Conservation (phyloP, 2,329 filamentous ascomycete species). For the Xylaria polymorpha region DNA sequence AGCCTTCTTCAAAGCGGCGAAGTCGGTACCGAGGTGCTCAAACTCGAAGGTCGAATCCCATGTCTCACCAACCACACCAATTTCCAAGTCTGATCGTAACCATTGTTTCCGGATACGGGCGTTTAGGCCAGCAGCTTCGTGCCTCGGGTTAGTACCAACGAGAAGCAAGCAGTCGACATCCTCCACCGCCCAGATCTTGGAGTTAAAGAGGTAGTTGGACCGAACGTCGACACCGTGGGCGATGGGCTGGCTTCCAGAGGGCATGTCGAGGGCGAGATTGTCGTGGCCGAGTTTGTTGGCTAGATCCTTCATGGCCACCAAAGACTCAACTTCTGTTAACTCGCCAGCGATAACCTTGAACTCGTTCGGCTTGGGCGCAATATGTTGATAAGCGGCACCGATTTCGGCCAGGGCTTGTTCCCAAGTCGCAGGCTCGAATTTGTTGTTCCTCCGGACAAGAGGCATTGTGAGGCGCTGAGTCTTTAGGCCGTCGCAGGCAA, state of each 20-base stretch:
- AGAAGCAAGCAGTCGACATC: conserved; percentile 92
- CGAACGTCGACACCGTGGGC: conserved; percentile 94
- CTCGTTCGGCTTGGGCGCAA: conserved; percentile 88
- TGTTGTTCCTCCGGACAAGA: conserved; percentile 85
- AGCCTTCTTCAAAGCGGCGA: conserved; percentile 83
- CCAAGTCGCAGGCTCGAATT: conserved; percentile 94
- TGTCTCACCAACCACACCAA: conserved; percentile 88
- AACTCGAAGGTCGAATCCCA: conserved; percentile 97
- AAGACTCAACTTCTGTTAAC: conserved; percentile 88
- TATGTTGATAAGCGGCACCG: conserved; percentile 78
- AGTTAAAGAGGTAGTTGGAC: conserved; percentile 97
- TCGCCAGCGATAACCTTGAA: conserved; percentile 96
- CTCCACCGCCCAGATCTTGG: conserved; percentile 91
- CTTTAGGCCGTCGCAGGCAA: conserved; percentile 95
- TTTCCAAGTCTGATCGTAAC: conserved; percentile 92
- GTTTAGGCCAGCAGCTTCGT: conserved; percentile 95
- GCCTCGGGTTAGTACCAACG: conserved; percentile 92
- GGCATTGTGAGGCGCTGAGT: conserved; percentile 96
- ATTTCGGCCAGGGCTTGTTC: conserved; percentile 94
- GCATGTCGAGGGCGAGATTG: conserved; percentile 92
- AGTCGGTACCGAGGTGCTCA: conserved; percentile 85
- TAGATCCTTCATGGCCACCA: conserved; percentile 97
- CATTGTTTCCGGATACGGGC: conserved; percentile 98
- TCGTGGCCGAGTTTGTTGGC: conserved; percentile 97
- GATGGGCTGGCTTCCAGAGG: conserved; percentile 82